Conservation (phyloP, 1,284 basidiomycete genomes). For the Malassezia nana region DNA sequence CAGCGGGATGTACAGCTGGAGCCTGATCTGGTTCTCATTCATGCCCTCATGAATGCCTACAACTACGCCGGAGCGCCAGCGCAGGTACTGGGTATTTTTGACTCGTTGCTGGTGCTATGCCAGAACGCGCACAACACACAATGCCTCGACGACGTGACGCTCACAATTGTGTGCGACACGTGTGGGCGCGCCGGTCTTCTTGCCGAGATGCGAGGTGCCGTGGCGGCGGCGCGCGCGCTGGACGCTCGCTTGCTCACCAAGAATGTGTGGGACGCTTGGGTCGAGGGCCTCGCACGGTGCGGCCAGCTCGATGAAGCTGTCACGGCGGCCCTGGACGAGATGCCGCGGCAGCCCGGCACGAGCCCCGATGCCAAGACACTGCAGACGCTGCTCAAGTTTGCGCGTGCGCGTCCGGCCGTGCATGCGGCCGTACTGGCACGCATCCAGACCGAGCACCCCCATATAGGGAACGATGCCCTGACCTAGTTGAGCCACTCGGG, state of each 20-base stretch:
- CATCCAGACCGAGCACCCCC: background rate
- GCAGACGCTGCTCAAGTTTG: conserved; percentile 49
- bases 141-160: conserved; percentile 57
- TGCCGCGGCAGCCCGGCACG: conserved; percentile 48
- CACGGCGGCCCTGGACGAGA: conserved; percentile 59
- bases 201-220: conserved; percentile 17
- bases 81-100: conserved; percentile 71
- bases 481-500: conserved; percentile 51
- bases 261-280: conserved; percentile 61
- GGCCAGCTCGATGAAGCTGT: conserved; percentile 62
- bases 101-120: conserved; percentile 54
- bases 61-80: conserved; percentile 62
- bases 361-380: conserved; percentile 41
- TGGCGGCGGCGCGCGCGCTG: conserved; percentile 13
- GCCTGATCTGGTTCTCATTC: conserved; percentile 67
- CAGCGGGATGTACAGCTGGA: conserved; percentile 65
- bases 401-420: background rate
- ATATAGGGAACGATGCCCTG: background rate
- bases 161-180: conserved; percentile 74
- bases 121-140: background rate
- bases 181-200: conserved; percentile 58
- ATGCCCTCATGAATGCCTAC: conserved; percentile 82
- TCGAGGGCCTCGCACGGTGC: conserved; percentile 75
- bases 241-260: conserved; percentile 52
- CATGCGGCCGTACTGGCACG: background rate